phyloP scores from a whole-genome alignment of 495 filamentous ascomycete species.

The Tuber umbilicatum region DNA sequence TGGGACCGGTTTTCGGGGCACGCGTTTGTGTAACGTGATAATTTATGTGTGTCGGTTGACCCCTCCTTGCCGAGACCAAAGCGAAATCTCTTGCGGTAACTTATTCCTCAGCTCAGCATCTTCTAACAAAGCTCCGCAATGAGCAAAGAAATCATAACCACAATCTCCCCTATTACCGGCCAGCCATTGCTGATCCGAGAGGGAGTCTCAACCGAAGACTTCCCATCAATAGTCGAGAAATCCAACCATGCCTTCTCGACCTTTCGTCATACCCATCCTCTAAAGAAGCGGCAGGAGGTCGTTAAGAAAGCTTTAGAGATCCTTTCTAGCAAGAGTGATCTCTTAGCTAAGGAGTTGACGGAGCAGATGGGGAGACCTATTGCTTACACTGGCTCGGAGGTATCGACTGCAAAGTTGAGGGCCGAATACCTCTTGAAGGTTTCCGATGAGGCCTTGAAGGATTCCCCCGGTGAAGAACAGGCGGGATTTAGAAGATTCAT shows the following conservation, averaged over 20 bases:
- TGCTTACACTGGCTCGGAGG: slow-evolving; percentile 70
- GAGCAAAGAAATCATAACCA: slow-evolving; percentile 74
- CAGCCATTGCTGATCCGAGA: slow-evolving; percentile 67
- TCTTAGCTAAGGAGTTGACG: slow-evolving; percentile 72
- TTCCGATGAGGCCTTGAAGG: slow-evolving; percentile 61
- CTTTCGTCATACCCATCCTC: slow-evolving; percentile 57
- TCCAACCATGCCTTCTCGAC: slow-evolving; percentile 65
- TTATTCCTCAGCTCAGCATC: not conserved
- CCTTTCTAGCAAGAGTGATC: slow-evolving; percentile 64
- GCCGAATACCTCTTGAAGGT: slow-evolving; percentile 76
- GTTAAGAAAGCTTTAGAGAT: slow-evolving; percentile 66
- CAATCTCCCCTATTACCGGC: slow-evolving; percentile 82
- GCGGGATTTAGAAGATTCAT: slow-evolving; percentile 84
- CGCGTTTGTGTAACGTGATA: not conserved
- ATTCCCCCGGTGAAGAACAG: slow-evolving; percentile 72
- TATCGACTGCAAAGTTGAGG: slow-evolving; percentile 71
- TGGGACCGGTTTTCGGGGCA: not conserved
- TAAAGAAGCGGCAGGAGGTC: slow-evolving; percentile 65
- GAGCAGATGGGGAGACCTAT: slow-evolving; percentile 94
- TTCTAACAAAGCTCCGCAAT: slow-evolving; percentile 47
- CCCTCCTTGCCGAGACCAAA: not conserved
- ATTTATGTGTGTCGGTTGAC: not conserved
- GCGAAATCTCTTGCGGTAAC: not conserved
- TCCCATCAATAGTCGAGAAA: slow-evolving; percentile 57
- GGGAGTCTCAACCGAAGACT: slow-evolving; percentile 59